Percentiles rank a stretch among this genome's conserved stretches.
phyloP scores from a whole-genome alignment of 1,284 basidiomycete species.

The Austroboletus niveus region DNA sequence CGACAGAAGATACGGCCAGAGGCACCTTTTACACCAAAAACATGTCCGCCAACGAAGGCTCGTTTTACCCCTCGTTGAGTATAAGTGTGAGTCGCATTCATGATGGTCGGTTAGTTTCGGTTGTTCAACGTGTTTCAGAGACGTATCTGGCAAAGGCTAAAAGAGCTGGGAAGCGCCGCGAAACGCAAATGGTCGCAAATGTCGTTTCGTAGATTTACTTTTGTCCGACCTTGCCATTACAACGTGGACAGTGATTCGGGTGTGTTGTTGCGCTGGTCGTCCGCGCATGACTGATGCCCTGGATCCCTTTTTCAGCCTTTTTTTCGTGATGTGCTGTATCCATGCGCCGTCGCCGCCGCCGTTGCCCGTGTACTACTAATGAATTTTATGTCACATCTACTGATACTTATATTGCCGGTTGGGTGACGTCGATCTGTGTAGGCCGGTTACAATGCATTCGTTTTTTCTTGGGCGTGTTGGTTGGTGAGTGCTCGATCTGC shows the following conservation, averaged over 20 bases:
- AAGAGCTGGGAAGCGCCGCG: slow-evolving; percentile 10
- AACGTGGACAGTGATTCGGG: slow-evolving; percentile 24
- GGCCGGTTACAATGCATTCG: slow-evolving; percentile 5
- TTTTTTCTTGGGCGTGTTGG: not conserved
- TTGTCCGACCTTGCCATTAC: slow-evolving; percentile 22
- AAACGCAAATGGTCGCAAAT: slow-evolving; percentile 16
- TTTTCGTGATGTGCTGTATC: slow-evolving; percentile 7
- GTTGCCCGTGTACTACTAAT: not conserved
- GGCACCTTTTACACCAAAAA: not conserved
- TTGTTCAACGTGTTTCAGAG: slow-evolving; percentile 10
- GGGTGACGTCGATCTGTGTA: not conserved
- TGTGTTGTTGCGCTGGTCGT: slow-evolving; percentile 1
- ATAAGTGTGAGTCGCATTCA: slow-evolving; percentile 19
- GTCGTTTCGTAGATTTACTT: slow-evolving; percentile 14
- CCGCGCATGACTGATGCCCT: not conserved
- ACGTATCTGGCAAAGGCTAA: slow-evolving; percentile 21
- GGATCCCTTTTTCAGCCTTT: slow-evolving; percentile 16
- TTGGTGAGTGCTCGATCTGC: slow-evolving; percentile 8
- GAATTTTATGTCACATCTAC: slow-evolving; percentile 3
- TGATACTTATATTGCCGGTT: not conserved
- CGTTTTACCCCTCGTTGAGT: slow-evolving; percentile 5
- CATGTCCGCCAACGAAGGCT: slow-evolving; percentile 7
- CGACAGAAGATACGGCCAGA: slow-evolving; percentile 5
- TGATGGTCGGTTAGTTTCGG: not conserved
- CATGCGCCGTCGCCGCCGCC: not conserved